Base-by-base conservation (phyloP, 306 rosid species). In the Potentilla sterilis region DNA sequence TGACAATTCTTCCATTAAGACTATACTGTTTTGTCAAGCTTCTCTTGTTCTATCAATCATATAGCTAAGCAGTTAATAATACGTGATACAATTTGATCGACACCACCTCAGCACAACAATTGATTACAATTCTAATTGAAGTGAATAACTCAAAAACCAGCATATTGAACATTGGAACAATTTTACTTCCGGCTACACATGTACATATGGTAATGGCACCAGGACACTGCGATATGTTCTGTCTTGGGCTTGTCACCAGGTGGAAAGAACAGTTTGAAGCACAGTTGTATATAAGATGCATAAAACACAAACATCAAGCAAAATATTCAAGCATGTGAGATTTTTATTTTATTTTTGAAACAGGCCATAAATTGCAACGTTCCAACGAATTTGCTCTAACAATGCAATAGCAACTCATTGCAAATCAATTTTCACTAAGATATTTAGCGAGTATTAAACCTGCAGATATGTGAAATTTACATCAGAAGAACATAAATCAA, bases 401-500 rank as follows among this genome's bases (percentile, higher is more conserved):
- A 64, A n/a, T 14, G 40, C 40, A 28, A 61, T 4, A 37, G 46
- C 21, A 35, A 63, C 22, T 34, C 67, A 4, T 8, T 13, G 16
- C 44, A 34, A 28, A 28, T 18, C 24, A n/a, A 4, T 41, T 41
- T 24, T 66, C 70, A 66, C 34, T 51, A 38, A 7, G 48, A 40
- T n/a, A 18, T 18, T 18, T 37, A 37, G 21, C 43, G 15, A 63
- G 9, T 32, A 32, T 32, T 12, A 14, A 63, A 65, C 42, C 24
- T 42, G 10, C 21, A 41, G 9, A 32, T 5, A 18, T 72, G 44
- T 68, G n/a, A 79, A 47, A 51, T 38, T 12, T 40, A 66, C 41
- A 14, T 73, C 21, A 43, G 59, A 58, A 61, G 52, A 41, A 63
- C 32, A 44, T 46, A 69, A 71, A 62, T 49, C 65, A 67, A 37